Conservation (phyloP, 352 stramenopile genomes). For the Globisporangium carolinianum region DNA sequence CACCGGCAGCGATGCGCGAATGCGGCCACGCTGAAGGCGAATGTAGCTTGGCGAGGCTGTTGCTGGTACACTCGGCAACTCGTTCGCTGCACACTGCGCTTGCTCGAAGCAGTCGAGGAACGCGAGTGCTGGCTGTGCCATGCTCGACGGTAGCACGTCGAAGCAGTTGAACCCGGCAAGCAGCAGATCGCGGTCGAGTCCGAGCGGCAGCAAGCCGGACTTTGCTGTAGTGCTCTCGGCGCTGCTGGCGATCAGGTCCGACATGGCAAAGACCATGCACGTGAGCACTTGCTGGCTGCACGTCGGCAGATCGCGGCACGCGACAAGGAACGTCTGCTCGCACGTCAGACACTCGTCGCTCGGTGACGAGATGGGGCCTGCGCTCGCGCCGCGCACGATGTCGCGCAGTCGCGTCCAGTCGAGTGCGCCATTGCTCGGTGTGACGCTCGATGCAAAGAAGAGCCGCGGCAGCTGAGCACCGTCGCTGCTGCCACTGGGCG, state of each 20-base stretch:
- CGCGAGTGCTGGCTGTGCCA: background rate
- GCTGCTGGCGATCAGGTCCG: background rate
- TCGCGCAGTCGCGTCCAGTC: slow-evolving; percentile 8
- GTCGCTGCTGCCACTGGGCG: background rate
- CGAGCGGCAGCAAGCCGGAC: background rate
- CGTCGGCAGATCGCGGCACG: background rate
- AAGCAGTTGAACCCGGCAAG: background rate
- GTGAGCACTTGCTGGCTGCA: slow-evolving; percentile 4
- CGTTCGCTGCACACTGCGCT: slow-evolving; percentile 6
- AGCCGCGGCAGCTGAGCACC: slow-evolving; percentile 1
- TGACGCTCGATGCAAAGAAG: background rate
- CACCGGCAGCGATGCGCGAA: background rate
- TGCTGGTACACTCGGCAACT: background rate
- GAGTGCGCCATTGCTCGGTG: background rate
- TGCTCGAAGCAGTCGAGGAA: slow-evolving; percentile 10
- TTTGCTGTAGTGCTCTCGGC: background rate
- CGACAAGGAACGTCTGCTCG: slow-evolving; percentile 4
- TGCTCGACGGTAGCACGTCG: background rate
- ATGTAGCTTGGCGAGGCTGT: slow-evolving; percentile 4
- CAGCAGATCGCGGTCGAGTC: slow-evolving; percentile 3
- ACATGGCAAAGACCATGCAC: background rate
- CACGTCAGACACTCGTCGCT: slow-evolving; percentile 1
- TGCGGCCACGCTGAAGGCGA: slow-evolving; percentile 6
- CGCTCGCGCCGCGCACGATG: background rate
- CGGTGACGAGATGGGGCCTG: background rate